These are phyloP conservation scores for Lactarius psammicola DNA, from an alignment of 768 basidiomycete genomes.

Conservation along the genomic window DNA sequence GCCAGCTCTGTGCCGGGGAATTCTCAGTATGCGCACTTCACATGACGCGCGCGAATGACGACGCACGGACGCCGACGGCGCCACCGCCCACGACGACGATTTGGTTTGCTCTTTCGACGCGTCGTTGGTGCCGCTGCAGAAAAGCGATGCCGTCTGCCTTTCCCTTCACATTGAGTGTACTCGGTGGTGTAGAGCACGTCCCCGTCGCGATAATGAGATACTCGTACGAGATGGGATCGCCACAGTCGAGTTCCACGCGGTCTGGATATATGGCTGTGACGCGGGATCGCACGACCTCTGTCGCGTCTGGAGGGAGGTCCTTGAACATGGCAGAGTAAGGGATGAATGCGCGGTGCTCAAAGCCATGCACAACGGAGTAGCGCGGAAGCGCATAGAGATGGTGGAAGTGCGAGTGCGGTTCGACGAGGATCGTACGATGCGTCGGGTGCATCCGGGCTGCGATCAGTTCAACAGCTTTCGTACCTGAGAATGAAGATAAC, in stretches of 20 bases:
- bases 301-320: slow-evolving; percentile 31
- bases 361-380: slow-evolving; percentile 32
- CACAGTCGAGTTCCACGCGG: slow-evolving; percentile 30
- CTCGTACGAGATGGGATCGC: slow-evolving; percentile 35
- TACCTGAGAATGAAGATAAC: slow-evolving; percentile 18
- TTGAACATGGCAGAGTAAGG: slow-evolving; percentile 35
- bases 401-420: slow-evolving; percentile 39
- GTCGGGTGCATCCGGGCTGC: slow-evolving; percentile 30
- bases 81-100: slow-evolving; percentile 42
- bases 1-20: slow-evolving; percentile 31
- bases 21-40: neutral
- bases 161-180: slow-evolving; percentile 26
- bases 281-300: slow-evolving; percentile 29
- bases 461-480: slow-evolving; percentile 31
- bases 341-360: slow-evolving; percentile 37
- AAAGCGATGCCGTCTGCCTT: slow-evolving; percentile 35
- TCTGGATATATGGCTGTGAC: slow-evolving; percentile 30
- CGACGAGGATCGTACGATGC: slow-evolving; percentile 36
- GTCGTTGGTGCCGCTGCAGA: slow-evolving; percentile 34
- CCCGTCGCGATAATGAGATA: slow-evolving; percentile 41
- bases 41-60: neutral
- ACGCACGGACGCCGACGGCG: slow-evolving; percentile 40
- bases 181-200: slow-evolving; percentile 29
- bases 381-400: slow-evolving; percentile 40
- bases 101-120: slow-evolving; percentile 34